Evolutionary conservation across 1,284 basidiomycete genomes (phyloP).

Genomic region (Waitea zeae): DNA sequence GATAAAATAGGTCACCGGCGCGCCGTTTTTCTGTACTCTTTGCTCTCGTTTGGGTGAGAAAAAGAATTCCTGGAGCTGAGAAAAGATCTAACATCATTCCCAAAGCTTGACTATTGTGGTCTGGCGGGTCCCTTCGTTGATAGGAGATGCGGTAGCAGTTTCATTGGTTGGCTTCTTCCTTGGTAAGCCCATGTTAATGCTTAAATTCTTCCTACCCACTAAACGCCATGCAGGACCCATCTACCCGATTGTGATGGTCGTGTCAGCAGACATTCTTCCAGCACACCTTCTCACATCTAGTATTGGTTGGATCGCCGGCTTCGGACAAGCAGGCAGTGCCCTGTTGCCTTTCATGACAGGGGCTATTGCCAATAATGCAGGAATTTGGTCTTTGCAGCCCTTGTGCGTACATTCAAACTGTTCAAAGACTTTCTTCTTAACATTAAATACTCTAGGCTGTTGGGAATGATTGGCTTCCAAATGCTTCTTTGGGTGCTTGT

Average conservation of each 20-base stretch:
- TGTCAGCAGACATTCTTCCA: constrained; percentile 27
- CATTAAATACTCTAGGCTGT: not conserved
- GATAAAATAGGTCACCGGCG: constrained; percentile 24
- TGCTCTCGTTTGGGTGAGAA: constrained; percentile 18
- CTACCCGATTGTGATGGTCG: constrained; percentile 36
- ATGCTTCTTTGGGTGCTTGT: not conserved
- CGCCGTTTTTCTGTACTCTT: constrained; percentile 20
- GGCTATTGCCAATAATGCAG: constrained; percentile 26
- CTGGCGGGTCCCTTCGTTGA: constrained; percentile 38
- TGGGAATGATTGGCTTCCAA: not conserved
- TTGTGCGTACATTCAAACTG: constrained; percentile 20
- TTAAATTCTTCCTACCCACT: not conserved
- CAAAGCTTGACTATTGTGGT: constrained; percentile 33
- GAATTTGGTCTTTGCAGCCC: constrained; percentile 35
- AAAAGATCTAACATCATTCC: not conserved
- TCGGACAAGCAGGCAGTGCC: constrained; percentile 35
- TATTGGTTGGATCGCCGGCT: constrained; percentile 37
- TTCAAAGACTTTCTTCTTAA: not conserved
- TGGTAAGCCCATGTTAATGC: constrained; percentile 11
- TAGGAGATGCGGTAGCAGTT: constrained; percentile 32
- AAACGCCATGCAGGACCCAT: constrained; percentile 21
- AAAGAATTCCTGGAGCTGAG: not conserved
- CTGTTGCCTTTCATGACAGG: constrained; percentile 38
- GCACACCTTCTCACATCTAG: constrained; percentile 6
- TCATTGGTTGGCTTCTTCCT: constrained; percentile 34